phyloP scores from a whole-genome alignment of 1,284 basidiomycete genomes.

The Trametes pubescens region DNA sequence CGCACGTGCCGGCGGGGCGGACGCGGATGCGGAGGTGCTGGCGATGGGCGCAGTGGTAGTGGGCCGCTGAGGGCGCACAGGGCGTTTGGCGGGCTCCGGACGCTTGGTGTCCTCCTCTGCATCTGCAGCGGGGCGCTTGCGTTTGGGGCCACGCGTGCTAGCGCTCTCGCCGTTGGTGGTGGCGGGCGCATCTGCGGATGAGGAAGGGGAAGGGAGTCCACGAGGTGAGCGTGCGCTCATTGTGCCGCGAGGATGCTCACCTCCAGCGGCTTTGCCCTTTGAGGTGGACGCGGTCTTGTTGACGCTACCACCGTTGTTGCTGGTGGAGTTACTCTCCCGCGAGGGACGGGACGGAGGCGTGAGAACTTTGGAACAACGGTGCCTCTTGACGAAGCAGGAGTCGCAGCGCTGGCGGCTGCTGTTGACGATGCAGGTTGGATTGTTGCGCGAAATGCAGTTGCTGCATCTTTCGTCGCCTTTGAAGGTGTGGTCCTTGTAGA shows the following conservation, averaged over 20 bases:
- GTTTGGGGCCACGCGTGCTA: constrained; percentile 31
- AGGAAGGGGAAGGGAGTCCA: constrained; percentile 6
- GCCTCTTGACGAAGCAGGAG: constrained; percentile 33
- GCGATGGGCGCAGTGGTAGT: constrained; percentile 26
- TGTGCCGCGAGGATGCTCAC: constrained; percentile 17
- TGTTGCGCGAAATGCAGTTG: constrained; percentile 32
- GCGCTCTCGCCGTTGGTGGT: constrained; percentile 29
- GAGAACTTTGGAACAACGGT: constrained; percentile 35
- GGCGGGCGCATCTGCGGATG: constrained; percentile 20
- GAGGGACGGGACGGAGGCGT: constrained; percentile 33
- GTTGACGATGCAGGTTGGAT: constrained; percentile 30
- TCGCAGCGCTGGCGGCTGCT: constrained; percentile 35
- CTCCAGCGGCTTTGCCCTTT: constrained; percentile 31
- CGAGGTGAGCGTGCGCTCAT: constrained; percentile 16
- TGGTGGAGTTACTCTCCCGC: constrained; percentile 27
- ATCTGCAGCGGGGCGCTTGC: constrained; percentile 29
- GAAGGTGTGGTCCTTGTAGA: constrained; percentile 26
- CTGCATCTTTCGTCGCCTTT: constrained; percentile 33
- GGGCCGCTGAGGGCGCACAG: constrained; percentile 29
- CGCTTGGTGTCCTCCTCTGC: constrained; percentile 30
- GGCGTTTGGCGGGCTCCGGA: constrained; percentile 30
- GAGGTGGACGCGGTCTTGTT: constrained; percentile 27
- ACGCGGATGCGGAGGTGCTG: constrained; percentile 28
- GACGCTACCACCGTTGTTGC: background rate
- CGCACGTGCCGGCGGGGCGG: constrained; percentile 25